Conservation (phyloP, 2,329 filamentous ascomycete genomes). For the Phialocephala sp. region DNA sequence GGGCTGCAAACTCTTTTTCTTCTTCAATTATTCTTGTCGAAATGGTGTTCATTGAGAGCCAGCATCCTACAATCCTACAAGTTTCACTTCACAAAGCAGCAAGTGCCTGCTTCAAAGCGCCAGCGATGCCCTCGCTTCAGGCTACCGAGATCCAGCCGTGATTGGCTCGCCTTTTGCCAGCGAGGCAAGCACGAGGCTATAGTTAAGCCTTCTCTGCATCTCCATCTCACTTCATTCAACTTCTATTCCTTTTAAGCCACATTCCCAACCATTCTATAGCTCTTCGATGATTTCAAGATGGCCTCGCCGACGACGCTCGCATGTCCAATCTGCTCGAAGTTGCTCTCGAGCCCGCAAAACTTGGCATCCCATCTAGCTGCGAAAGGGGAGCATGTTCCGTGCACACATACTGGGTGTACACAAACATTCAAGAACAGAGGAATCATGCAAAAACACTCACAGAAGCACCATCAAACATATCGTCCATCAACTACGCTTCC, state of each 20-base stretch:
- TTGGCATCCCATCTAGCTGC: background rate
- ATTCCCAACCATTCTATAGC: background rate
- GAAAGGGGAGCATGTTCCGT: background rate
- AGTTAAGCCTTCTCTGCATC: slow-evolving; percentile 1
- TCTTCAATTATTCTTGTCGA: background rate
- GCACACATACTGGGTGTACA: background rate
- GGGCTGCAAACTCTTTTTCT: background rate
- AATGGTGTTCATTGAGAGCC: background rate
- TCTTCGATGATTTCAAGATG: background rate
- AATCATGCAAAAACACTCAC: background rate
- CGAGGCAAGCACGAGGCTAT: background rate
- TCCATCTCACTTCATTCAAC: background rate
- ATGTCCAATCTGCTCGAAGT: background rate
- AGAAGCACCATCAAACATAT: background rate
- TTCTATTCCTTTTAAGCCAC: background rate
- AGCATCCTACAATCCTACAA: background rate
- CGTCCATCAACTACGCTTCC: background rate
- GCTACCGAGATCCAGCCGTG: background rate
- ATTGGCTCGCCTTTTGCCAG: background rate
- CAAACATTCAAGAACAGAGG: background rate
- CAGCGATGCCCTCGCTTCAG: background rate
- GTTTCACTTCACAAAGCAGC: background rate
- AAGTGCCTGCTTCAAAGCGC: background rate
- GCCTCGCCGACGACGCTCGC: background rate
- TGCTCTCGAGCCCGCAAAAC: background rate